Evolutionary conservation across 1,284 basidiomycete species (phyloP).

Genomic region (Inonotus obliquus): DNA sequence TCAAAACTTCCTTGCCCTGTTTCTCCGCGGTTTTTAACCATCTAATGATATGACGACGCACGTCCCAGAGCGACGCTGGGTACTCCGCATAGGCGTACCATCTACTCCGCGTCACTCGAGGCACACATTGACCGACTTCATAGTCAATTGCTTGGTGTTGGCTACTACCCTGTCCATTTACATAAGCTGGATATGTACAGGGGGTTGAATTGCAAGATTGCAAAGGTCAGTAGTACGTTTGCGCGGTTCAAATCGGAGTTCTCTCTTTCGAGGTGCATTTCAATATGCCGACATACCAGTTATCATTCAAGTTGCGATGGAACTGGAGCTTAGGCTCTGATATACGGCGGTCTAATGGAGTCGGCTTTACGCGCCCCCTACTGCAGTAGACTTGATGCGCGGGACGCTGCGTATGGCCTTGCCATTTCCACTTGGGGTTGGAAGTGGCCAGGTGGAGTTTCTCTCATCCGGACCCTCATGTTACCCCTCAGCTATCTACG

Average conservation of each 20-base stretch:
- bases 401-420: no score
- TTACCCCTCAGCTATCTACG: not conserved
- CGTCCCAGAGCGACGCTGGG: conserved; percentile 52
- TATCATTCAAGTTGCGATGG: no score
- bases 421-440: no score
- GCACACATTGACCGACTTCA: conserved; percentile 59
- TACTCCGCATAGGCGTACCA: conserved; percentile 41
- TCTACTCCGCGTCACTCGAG: conserved; percentile 32
- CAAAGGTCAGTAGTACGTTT: conserved; percentile 44
- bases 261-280: not conserved
- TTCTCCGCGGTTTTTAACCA: not conserved
- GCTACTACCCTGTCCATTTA: conserved; percentile 48
- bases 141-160: conserved; percentile 43
- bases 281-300: not conserved
- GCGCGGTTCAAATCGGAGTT: not conserved
- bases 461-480: no score
- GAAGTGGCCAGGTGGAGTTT: no score
- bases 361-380: not conserved
- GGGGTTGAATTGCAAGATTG: conserved; percentile 65
- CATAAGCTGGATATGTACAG: conserved; percentile 50
- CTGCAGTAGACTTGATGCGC: no score
- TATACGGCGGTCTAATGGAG: not conserved
- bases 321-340: no score
- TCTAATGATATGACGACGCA: not conserved
- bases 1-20: not conserved